phyloP scores from a whole-genome alignment of 352 stramenopile genomes.

The Phytophthora tubulina region DNA sequence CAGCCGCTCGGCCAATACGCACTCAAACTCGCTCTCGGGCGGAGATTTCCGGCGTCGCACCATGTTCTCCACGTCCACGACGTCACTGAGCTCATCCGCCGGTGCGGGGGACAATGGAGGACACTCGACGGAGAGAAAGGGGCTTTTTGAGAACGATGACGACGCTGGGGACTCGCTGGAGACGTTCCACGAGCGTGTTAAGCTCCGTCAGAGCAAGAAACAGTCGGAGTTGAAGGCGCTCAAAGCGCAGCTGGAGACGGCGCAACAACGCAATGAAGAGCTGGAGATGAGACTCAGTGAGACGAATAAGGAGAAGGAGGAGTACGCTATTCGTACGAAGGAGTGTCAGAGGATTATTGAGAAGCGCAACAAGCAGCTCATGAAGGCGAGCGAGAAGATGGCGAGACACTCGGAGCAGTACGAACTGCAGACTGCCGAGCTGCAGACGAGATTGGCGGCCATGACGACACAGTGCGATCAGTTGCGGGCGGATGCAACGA shows the following conservation, averaged over 20 bases:
- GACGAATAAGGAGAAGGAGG: constrained; percentile 63
- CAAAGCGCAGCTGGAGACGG: constrained; percentile 52
- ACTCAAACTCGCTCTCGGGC: constrained; percentile 29
- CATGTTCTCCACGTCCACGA: constrained; percentile 52
- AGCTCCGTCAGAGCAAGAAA: constrained; percentile 77
- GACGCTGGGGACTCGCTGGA: constrained; percentile 76
- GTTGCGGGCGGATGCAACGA: constrained; percentile 38
- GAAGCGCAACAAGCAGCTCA: constrained; percentile 88
- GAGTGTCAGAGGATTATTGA: constrained; percentile 87
- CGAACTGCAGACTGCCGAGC: constrained; percentile 54
- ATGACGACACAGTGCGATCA: constrained; percentile 51
- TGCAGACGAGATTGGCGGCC: constrained; percentile 52
- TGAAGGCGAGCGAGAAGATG: constrained; percentile 84
- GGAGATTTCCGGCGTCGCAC: constrained; percentile 43
- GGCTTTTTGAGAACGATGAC: constrained; percentile 82
- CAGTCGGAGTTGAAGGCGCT: constrained; percentile 70
- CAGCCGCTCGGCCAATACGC: constrained; percentile 39
- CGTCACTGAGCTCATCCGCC: constrained; percentile 28
- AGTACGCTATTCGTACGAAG: constrained; percentile 75
- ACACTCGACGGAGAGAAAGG: constrained; percentile 56
- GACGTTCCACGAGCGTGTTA: constrained; percentile 73
- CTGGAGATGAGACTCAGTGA: constrained; percentile 48
- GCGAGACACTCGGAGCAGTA: constrained; percentile 71
- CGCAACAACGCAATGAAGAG: constrained; percentile 38
- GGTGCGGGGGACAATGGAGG: constrained; percentile 14